Evolutionary conservation across 805 yeast genomes (phyloP), one percentile per base, ranked within the genome.

Genomic region (Starmerella asiatica): DNA sequence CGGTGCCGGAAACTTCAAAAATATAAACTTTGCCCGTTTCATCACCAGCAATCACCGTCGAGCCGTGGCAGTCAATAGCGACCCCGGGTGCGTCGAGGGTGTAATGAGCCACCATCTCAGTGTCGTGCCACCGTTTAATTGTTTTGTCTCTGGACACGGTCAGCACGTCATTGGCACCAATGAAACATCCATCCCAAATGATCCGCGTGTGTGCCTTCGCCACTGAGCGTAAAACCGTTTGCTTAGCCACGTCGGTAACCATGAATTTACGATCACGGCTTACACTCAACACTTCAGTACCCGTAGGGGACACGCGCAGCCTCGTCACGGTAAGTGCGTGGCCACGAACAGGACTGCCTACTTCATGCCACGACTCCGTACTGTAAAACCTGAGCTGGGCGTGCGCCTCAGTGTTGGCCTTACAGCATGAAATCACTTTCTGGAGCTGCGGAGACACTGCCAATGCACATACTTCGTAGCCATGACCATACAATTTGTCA

Each of bases 401-500:
- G 60, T 91, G 96, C 44, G 74, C 74, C 15, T 73, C 71, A 6
- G 75, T 72, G 57, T 88, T 88, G 3, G 97, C 85, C 45, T 78
- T 71, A 64, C 96, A 88, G n/a, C 96, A 81, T 7, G 93, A 75
- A 2, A 95, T 95, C 32, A 91, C 68, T 20, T 79, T 56, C 28
- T 61, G 56, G 12, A 73, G 70, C 50, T 71, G 75, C 4, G 77
- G 74, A 7, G 84, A 73, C 1, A 76, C 70, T 38, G 81, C 93
- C 29, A 85, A 68, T 33, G 88, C 70, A 0, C 84, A 74, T 29
- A 86, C 75, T 57, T 93, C 99, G 59, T 84, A 93, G 7, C 99
- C 99, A 58, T 91, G 99, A 0, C 99, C 99, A 54, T 91, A 91
- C 32, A 91, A 60, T 57, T 91, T 91, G 53, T 91, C 98, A 40